These are phyloP conservation scores for Metschnikowia similis DNA, from an alignment of 805 yeast genomes.

Conservation along the genomic window DNA sequence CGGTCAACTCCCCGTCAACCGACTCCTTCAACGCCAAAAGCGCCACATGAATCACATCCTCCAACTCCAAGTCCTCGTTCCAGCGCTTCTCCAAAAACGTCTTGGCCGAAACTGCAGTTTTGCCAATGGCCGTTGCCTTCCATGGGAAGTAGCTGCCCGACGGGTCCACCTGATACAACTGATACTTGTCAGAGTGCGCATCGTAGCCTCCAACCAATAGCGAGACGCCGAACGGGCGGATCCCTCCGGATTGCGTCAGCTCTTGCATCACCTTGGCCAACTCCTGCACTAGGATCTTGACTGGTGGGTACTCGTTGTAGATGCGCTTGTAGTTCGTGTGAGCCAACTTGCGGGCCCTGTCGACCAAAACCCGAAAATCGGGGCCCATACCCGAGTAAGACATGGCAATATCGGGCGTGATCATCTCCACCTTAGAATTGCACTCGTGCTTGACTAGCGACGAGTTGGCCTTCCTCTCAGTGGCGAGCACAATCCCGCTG, in stretches of 20 bases:
- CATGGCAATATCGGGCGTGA: conserved; percentile 95
- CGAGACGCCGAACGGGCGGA: conserved; percentile 97
- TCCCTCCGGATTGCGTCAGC: conserved; percentile 98
- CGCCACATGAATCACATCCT: conserved; percentile 97
- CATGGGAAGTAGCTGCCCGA: conserved; percentile 97
- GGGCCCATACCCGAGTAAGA: conserved; percentile 99
- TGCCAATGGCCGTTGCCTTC: conserved; percentile 99
- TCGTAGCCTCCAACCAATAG: conserved; percentile 92
- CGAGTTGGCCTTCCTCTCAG: conserved; percentile 87
- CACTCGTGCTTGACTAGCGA: conserved; percentile 71
- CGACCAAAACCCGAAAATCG: conserved; percentile 90
- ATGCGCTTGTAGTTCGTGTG: conserved; percentile 90
- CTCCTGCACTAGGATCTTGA: conserved; percentile 87
- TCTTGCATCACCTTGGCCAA: conserved; percentile 97
- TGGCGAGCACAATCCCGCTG: conserved; percentile 94
- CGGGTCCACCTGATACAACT: conserved; percentile 95
- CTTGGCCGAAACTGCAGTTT: conserved; percentile 93
- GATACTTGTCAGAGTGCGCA: conserved; percentile 60
- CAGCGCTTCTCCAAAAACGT: conserved; percentile 96
- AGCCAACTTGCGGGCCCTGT: conserved; percentile 87
- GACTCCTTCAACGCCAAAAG: conserved; percentile 90
- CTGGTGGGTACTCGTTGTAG: conserved; percentile 96
- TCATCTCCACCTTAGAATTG: conserved; percentile 68
- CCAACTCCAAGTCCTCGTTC: conserved; percentile 95
- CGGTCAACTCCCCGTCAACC: conserved; percentile 96